These are phyloP conservation scores for Nigrograna mackinnonii DNA, from an alignment of 2,329 filamentous ascomycete genomes.

Conservation along the genomic window DNA sequence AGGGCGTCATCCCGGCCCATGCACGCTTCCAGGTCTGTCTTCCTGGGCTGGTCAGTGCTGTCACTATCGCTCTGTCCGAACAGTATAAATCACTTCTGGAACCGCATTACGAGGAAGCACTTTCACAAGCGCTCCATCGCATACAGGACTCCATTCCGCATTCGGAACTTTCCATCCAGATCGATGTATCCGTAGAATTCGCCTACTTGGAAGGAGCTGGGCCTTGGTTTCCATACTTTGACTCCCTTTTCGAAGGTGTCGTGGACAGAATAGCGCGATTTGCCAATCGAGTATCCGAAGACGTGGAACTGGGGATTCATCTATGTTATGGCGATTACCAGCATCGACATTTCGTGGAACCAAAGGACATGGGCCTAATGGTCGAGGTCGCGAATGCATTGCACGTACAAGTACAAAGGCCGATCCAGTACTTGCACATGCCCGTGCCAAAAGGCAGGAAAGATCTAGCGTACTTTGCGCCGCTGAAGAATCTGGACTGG, in stretches of 20 bases:
- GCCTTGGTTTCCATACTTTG: slow-evolving; percentile 38
- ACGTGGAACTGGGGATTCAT: slow-evolving; percentile 50
- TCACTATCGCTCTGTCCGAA: slow-evolving; percentile 14
- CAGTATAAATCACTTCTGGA: slow-evolving; percentile 32
- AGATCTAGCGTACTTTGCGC: slow-evolving; percentile 43
- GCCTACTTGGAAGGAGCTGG: slow-evolving; percentile 32
- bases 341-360: slow-evolving; percentile 51
- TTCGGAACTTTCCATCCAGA: slow-evolving; percentile 39
- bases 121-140: slow-evolving; percentile 27
- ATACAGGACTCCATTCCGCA: slow-evolving; percentile 37
- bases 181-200: slow-evolving; percentile 38
- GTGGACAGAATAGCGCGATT: slow-evolving; percentile 36
- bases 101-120: slow-evolving; percentile 36
- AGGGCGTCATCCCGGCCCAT: slow-evolving; percentile 28
- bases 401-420: slow-evolving; percentile 23
- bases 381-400: slow-evolving; percentile 44
- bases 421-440: slow-evolving; percentile 48
- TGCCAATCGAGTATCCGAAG: slow-evolving; percentile 31
- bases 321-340: slow-evolving; percentile 53
- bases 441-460: slow-evolving; percentile 46
- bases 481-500: slow-evolving; percentile 39
- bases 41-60: slow-evolving; percentile 23
- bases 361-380: slow-evolving; percentile 36
- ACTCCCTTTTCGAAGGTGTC: slow-evolving; percentile 35
- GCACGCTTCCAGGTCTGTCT: slow-evolving; percentile 40